phyloP scores from a whole-genome alignment of 352 stramenopile genomes.

The Globisporangium echinulatum region DNA sequence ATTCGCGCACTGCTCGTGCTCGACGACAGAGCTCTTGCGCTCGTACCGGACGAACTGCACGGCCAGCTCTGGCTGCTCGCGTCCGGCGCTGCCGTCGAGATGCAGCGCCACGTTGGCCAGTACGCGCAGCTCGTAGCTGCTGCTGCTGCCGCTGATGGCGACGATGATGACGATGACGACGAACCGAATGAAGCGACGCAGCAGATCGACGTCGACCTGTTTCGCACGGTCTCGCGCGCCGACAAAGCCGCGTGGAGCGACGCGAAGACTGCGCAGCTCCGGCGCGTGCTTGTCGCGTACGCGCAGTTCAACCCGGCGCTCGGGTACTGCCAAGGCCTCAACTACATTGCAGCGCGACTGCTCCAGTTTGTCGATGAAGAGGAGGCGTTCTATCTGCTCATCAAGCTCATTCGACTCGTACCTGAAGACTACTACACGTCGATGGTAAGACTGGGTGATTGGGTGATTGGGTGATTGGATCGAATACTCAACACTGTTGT shows the following conservation, averaged over 20 bases:
- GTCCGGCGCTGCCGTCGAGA: conserved; percentile 63
- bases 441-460: conserved; percentile 46
- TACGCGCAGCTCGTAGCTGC: conserved; percentile 38
- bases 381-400: conserved; percentile 79
- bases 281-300: conserved; percentile 79
- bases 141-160: conserved; percentile 24
- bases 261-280: conserved; percentile 66
- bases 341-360: conserved; percentile 79
- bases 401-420: conserved; percentile 68
- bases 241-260: conserved; percentile 65
- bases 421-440: conserved; percentile 87
- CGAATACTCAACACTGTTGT: background rate
- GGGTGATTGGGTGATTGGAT: background rate
- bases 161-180: conserved; percentile 12
- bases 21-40: conserved; percentile 44
- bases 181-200: conserved; percentile 39
- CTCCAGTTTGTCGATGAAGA: conserved; percentile 67
- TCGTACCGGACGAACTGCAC: conserved; percentile 61
- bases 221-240: conserved; percentile 56
- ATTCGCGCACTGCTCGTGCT: conserved; percentile 63
- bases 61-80: conserved; percentile 79
- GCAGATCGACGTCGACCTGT: conserved; percentile 83
- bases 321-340: conserved; percentile 85
- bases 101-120: conserved; percentile 45
- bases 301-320: conserved; percentile 73